Evolutionary conservation across 805 yeast species (phyloP).

Genomic region (Metahyphopichia silvanorum): DNA sequence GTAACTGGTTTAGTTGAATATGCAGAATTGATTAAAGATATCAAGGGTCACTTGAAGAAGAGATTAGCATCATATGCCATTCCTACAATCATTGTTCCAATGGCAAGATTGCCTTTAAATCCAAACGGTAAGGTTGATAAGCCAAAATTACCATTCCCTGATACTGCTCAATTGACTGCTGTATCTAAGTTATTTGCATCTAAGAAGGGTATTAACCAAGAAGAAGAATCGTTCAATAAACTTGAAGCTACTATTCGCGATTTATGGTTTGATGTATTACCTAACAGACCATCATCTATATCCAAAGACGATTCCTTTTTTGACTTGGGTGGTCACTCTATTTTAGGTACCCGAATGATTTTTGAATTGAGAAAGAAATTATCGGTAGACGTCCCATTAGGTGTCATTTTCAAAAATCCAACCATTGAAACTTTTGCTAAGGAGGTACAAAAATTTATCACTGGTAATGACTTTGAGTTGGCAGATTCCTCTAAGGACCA

Average conservation of each 20-base stretch:
- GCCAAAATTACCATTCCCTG: constrained; percentile 95
- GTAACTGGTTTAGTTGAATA: constrained; percentile 78
- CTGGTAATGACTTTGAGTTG: constrained; percentile 46
- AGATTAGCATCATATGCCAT: constrained; percentile 91
- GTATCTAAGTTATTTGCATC: constrained; percentile 55
- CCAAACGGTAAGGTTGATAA: constrained; percentile 99
- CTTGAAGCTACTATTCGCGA: constrained; percentile 70
- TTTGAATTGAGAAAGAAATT: constrained; percentile 81
- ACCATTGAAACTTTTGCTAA: constrained; percentile 76
- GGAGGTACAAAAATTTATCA: constrained; percentile 59
- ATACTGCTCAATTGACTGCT: constrained; percentile 74
- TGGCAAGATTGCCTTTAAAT: constrained; percentile 82
- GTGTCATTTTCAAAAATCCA: constrained; percentile 86
- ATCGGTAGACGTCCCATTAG: constrained; percentile 80
- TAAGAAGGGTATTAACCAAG: constrained; percentile 41
- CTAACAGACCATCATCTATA: constrained; percentile 76
- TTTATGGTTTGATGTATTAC: constrained; percentile 82
- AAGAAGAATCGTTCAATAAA: constrained; percentile 48
- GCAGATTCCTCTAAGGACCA: constrained; percentile 31
- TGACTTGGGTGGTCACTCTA: constrained; percentile 97
- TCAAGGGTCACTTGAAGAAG: constrained; percentile 78
- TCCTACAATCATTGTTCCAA: constrained; percentile 87
- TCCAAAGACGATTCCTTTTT: constrained; percentile 85
- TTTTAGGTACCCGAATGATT: constrained; percentile 94
- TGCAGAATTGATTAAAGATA: constrained; percentile 72